Base-by-base conservation (phyloP, 192 early-diverging fungal species). In the Irineochytrium annulatum region DNA sequence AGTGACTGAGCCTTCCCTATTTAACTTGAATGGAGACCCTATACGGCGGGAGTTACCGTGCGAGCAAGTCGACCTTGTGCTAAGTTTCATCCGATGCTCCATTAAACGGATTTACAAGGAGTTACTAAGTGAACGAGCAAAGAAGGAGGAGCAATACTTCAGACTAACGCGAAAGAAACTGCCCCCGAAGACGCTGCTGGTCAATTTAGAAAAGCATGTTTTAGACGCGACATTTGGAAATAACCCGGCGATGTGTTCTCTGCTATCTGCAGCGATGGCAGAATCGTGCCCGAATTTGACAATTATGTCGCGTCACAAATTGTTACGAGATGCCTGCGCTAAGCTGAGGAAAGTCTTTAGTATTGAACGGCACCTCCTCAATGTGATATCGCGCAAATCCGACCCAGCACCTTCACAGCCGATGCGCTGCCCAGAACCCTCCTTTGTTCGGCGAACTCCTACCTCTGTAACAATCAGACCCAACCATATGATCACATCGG, bases 381-480 rank as follows among this genome's bases (percentile, higher is more conserved):
- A 32, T 26, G 30, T 35, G 39, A 52, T 46, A 14, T 26, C 17
- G 0, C 28, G 41, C 37, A 48, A 35, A 35, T 55, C 20, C 11
- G 26, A 11, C 11, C 34, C 6, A 30, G 5, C 55, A 44, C 11
- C 30, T 33, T 8, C 52, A 13, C 8, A 13, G 14, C 26, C 57
- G 3, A 57, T 59, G 55, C 61, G 24, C n/a, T 76, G 70, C 58
- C 75, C 75, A 52, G 30, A 58, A 14, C 75, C 75, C 16, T 43
- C 68, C 11, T 67, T 77, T 43, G 43, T 73, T 24, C 51, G 70
- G 5, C 43, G 71, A 29, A 64, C 75, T 24, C 67, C 67, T 3
- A 73, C 67, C 16, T 67, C 75, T 11, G 60, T 77, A 17, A 77
- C 67, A 2, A 48, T 77, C 1, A 41, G 46, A 34, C 55, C 73